Evolutionary conservation across 257 asterid species (phyloP), one percentile per base, ranked within the genome.

Genomic region (Haberlea rhodopensis): DNA sequence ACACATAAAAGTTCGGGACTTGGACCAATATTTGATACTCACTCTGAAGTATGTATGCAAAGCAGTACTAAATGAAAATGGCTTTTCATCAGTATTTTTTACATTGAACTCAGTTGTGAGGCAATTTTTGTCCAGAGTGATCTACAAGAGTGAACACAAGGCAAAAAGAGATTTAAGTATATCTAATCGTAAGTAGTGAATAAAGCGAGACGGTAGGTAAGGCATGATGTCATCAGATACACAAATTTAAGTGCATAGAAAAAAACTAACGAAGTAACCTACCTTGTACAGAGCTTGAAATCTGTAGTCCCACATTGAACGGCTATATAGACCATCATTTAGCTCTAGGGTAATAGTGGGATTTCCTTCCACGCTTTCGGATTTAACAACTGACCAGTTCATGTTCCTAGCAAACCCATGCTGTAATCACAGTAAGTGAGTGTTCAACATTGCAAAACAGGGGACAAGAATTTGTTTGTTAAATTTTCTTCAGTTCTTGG

Each of bases 391-490:
- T 1, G 86, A 66, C 99, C 99, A 90, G 74, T 66, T 71, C 89
- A 85, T 34, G 73, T 94, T 94, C 79, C 99, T 87, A 53, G 96
- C 99, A 84, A 94, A 94, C 63, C 99, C 99, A 73, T 94, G 99
- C 97, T 94, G 96, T 61, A 72, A 73, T 61, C 66, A 75, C 67
- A 74, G 58, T 66, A 46, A 77, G 69, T 61, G 27, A 46, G 64
- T 34, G 60, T 65, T 67, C 65, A 62, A 55, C 60, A 63, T 32
- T 20, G 32, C 67, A 13, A 52, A 72, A 68, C 62, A 68, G 65
- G 72, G 61, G 62, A 74, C 8, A 67, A 45, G 57, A 56, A 52
- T 26, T 20, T 16, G 13, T 25, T 16, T 21, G 5, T 13, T 57
- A 40, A 29, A 37, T 58, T 53, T 21, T 56, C 49, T 63, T 43